phyloP scores from a whole-genome alignment of 225 moss, liverwort and hornwort genomes.

The Pseudisothecium myosuroides region DNA sequence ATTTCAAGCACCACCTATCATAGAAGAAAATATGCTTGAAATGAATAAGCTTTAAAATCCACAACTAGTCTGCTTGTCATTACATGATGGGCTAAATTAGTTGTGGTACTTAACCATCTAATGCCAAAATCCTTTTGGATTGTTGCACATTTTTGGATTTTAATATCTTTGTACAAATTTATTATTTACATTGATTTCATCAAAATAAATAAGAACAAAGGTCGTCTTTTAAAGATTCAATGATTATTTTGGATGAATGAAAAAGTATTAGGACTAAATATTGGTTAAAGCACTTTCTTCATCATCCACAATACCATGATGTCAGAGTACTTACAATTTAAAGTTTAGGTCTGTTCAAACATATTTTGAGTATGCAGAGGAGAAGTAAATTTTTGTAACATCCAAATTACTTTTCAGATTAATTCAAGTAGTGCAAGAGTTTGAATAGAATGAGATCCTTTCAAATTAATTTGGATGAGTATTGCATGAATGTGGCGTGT shows the following conservation, averaged over 20 bases:
- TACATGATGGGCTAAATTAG: not conserved
- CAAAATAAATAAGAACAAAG: not conserved
- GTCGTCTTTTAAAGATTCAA: not conserved
- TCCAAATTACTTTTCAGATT: rapidly evolving
- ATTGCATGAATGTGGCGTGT: rapidly evolving
- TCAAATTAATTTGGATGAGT: not conserved
- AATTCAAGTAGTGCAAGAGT: not conserved
- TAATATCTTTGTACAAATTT: not conserved
- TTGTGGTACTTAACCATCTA: not conserved
- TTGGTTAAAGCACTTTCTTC: not conserved
- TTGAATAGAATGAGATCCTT: no score
- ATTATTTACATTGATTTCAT: not conserved
- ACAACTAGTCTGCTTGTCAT: not conserved
- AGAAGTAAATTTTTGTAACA: not conserved
- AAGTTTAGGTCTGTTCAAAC: not conserved
- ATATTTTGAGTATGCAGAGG: not conserved
- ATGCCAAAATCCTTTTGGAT: rapidly evolving
- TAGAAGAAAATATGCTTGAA: not conserved
- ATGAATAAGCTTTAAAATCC: not conserved
- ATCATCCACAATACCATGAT: not conserved
- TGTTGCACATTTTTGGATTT: not conserved
- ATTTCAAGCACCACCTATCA: rapidly evolving
- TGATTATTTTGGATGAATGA: not conserved
- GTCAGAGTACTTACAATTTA: rapidly evolving
- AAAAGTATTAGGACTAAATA: not conserved